A percentile compares a stretch with the other conserved stretches of the same genome.
These are phyloP conservation scores for Poa pratensis DNA, from an alignment of 176 grass and related monocot genomes.

Conservation along the genomic window DNA sequence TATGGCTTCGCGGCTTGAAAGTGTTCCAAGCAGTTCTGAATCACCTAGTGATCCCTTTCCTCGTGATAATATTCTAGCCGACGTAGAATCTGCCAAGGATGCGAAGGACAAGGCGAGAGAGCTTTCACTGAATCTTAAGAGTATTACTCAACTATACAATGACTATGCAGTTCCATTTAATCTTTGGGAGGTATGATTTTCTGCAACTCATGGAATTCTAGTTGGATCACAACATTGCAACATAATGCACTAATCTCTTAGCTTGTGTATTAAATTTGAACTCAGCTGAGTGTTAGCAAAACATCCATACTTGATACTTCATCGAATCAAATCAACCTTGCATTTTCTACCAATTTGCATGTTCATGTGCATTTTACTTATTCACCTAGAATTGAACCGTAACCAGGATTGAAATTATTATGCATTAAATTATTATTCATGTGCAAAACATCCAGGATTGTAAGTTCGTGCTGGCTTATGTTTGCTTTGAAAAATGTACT, in stretches of 20 bases:
- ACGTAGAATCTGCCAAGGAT: conserved; percentile 53
- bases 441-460: too few species aligned
- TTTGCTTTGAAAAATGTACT: conserved; percentile 17
- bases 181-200: conserved; percentile 87
- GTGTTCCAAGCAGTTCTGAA: conserved; percentile 49
- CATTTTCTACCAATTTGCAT: background rate
- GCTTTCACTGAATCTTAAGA: conserved; percentile 84
- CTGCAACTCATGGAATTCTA: conserved; percentile 35
- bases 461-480: background rate
- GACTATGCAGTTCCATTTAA: conserved; percentile 90
- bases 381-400: conserved; percentile 28
- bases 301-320: background rate
- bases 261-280: background rate
- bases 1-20: conserved; percentile 52
- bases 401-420: conserved; percentile 12
- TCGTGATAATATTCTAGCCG: conserved; percentile 52
- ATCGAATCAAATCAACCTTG: conserved; percentile 7
- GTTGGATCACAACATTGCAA: background rate
- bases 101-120: conserved; percentile 86
- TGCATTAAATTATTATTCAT: too few species aligned
- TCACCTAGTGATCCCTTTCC: conserved; percentile 56
- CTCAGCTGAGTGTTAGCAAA: background rate
- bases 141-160: conserved; percentile 95
- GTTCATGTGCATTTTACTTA: background rate
- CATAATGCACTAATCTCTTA: background rate